Base-by-base conservation (phyloP, 208 protist species). In the Vickermania ingenoplastis region DNA sequence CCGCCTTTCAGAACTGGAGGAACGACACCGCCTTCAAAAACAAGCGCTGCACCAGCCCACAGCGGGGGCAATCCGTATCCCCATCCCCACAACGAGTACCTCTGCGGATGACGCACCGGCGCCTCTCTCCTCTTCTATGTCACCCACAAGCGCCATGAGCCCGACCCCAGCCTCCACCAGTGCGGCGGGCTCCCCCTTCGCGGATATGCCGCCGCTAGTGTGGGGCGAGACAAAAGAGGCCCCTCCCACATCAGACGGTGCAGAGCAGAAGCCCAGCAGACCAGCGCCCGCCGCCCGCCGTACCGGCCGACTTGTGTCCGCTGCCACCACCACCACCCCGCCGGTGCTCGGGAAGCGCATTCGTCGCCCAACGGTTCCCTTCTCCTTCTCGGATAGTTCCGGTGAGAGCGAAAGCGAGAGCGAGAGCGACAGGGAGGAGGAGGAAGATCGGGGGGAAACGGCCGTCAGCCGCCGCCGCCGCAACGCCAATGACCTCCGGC, bases 1-100 rank as follows among this genome's bases (percentile, higher is more conserved):
- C 59, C 24, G 52, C 3, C 53, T 75, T 21, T 75, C 79, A 13
- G 50, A 31, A 13, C 41, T 13, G n/a, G n/a, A n/a, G n/a, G n/a
- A n/a, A n/a, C n/a, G n/a, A n/a, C n/a, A n/a, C n/a, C n/a, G n/a
- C n/a, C n/a, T n/a, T n/a, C n/a, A n/a, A n/a, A n/a, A n/a, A n/a
- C n/a, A n/a, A n/a, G n/a, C n/a, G n/a, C n/a, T n/a, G n/a, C n/a
- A n/a, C n/a, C n/a, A n/a, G n/a, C n/a, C n/a, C n/a, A n/a, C n/a
- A n/a, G n/a, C n/a, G n/a, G n/a, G n/a, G n/a, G n/a, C n/a, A n/a
- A n/a, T n/a, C n/a, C n/a, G n/a, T 48, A 7, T n/a, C 36, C 36
- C 11, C 17, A 48, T 48, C 36, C 36, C 36, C 36, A 48, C 7
- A 17, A 48, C 7, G 36, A 17, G 7, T 48, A n/a, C 36, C 17